phyloP scores from a whole-genome alignment of 2,329 filamentous ascomycete genomes.

The Colletotrichum agaves region DNA sequence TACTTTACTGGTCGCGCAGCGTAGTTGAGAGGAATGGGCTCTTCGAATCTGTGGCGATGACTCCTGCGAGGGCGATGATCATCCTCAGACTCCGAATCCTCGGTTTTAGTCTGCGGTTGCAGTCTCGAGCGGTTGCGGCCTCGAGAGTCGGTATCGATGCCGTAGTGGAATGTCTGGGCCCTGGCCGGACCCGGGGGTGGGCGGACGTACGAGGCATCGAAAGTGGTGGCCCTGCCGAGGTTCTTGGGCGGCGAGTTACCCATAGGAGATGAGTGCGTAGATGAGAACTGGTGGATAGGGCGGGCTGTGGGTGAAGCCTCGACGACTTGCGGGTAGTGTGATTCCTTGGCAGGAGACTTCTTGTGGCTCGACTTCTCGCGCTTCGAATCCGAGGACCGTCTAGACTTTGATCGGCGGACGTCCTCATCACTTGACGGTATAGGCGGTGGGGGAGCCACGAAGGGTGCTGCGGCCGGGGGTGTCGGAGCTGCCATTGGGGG shows the following conservation, averaged over 20 bases:
- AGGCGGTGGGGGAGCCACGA: conserved; percentile 25
- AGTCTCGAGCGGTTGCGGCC: conserved; percentile 52
- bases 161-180: conserved; percentile 48
- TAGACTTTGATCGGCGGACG: conserved; percentile 36
- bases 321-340: conserved; percentile 38
- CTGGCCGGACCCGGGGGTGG: conserved; percentile 43
- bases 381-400: conserved; percentile 38
- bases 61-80: conserved; percentile 45
- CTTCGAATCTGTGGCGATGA: conserved; percentile 49
- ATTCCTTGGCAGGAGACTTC: conserved; percentile 34
- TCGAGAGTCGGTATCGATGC: conserved; percentile 41
- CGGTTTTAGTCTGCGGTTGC: conserved; percentile 48
- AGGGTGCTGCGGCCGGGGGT: conserved; percentile 21
- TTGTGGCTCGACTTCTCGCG: conserved; percentile 38
- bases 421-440: conserved; percentile 32
- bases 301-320: conserved; percentile 46
- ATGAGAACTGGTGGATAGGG: conserved; percentile 42
- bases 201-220: conserved; percentile 45
- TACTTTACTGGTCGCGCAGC: conserved; percentile 25
- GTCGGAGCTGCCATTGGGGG: conserved; percentile 33
- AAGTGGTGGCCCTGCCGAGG: conserved; percentile 47
- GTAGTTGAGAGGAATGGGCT: conserved; percentile 38
- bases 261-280: conserved; percentile 42
- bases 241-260: conserved; percentile 48
- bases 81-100: conserved; percentile 50